Base-by-base conservation (phyloP, 2,329 filamentous ascomycete species). In the Penicillium sp. region DNA sequence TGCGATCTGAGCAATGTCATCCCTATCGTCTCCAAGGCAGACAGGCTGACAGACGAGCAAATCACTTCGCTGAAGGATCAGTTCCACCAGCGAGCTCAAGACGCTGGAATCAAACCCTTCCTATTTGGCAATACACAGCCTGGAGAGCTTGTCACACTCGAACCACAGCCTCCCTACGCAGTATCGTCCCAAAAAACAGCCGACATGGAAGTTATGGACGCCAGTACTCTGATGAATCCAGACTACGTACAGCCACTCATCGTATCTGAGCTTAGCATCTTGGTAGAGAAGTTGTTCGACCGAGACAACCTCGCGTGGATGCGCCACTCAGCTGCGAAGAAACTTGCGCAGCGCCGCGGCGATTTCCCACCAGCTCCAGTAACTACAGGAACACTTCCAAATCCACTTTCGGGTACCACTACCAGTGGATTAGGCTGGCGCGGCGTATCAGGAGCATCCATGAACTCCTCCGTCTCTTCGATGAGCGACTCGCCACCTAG, bases 141-240 rank as follows among this genome's bases (percentile, higher is more conserved):
- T 16, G 57, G 65, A 38, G 57, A 54, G 6, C 53, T 65, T 24
- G 61, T 68, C 26, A 53, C 54, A 21, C 50, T 64, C 9, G 59
- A 60, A n/a, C 63, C 71, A 1, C 68, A 70, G 12, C 75, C 76
- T 53, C 84, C 86, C 2, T 95, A 89, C 66, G 85, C 89, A 0
- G 81, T 96, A 18, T 96, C 93, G 1, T 94, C 88, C 18, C 82
- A 83, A 12, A 78, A 83, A 23, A 83, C 81, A 1, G 82, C 83
- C 21, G 90, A 96, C 63, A 76, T 85, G 54, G 90, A 96, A 36
- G 85, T 81, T 41, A 95, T 97, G 86, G 93, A 97, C 69, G 93
- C 92, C 16, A 96, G 90, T 64, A 78, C 95, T 0, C 80, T 97
- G 16, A 97, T 97, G 93, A 91, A 86, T 51, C 87, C 92, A 1